Percentiles rank a stretch among this genome's conserved stretches.
phyloP scores from a whole-genome alignment of 1,284 basidiomycete species.

The Leccinum fuscescens region DNA sequence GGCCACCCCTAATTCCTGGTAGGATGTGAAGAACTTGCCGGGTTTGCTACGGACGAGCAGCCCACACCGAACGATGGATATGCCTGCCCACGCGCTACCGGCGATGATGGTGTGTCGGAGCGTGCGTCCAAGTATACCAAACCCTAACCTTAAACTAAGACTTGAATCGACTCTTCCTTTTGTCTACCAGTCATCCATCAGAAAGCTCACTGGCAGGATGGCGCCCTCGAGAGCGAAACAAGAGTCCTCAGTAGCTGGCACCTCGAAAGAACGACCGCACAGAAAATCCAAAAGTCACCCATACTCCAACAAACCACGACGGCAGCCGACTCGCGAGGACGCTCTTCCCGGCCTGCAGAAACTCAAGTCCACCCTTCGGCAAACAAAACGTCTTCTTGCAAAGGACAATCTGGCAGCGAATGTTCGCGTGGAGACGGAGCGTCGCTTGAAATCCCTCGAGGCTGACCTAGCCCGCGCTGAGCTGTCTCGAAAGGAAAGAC shows the following conservation, averaged over 20 bases:
- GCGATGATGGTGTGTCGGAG: background rate
- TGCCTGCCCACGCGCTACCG: background rate
- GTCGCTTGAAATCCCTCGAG: constrained; percentile 72
- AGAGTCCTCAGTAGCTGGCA: constrained; percentile 1
- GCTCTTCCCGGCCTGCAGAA: constrained; percentile 68
- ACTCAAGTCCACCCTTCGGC: constrained; percentile 75
- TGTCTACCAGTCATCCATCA: background rate
- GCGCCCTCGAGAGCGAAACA: constrained; percentile 16
- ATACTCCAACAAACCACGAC: constrained; percentile 21
- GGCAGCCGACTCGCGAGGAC: constrained; percentile 19
- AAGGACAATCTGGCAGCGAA: constrained; percentile 81
- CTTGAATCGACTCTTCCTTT: background rate
- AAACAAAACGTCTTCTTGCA: constrained; percentile 74
- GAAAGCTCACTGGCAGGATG: constrained; percentile 4
- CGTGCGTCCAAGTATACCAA: background rate
- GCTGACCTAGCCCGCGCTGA: constrained; percentile 69
- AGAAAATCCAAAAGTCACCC: constrained; percentile 20
- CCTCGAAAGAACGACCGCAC: constrained; percentile 15
- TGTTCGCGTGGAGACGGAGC: constrained; percentile 73
- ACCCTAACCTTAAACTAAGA: background rate
- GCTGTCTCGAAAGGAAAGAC: constrained; percentile 61
- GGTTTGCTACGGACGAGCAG: background rate
- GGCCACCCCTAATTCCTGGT: background rate
- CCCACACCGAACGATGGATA: background rate
- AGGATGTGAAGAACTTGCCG: background rate